Evolutionary conservation across 2,329 filamentous ascomycete genomes (phyloP), one percentile per base, ranked within the genome.

Genomic region (Aspergillus costaricaensis): DNA sequence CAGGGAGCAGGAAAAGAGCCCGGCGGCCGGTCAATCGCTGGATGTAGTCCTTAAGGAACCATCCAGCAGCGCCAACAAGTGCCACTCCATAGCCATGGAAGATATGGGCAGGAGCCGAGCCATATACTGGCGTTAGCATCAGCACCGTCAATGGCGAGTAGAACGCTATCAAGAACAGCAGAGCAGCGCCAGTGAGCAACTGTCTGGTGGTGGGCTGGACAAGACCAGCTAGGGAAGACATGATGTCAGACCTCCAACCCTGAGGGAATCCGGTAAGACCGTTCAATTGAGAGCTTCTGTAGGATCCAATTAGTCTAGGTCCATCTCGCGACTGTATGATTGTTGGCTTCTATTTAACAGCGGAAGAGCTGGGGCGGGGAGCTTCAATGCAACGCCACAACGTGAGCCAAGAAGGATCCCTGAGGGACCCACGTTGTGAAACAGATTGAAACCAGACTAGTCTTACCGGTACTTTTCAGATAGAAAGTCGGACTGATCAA

Each of bases 101-200:
- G 65, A 89, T 81, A 1, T 86, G 84, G 0, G 92, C 82, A 1
- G 94, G 91, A 39, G 96, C 91, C 15, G 88, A 87, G 55, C 95
- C 95, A 76, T 96, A 98, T 10, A 96, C 90, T 2, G 95, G 95
- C 19, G 92, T 91, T 36, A 98, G 82, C 41, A 86, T 88, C 63
- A 92, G 82, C 72, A 91, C 86, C 36, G 78, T 80, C 23, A 80
- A 67, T 32, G 74, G 74, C 5, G 79, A 78, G 62, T 74, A 80
- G 36, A 73, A 69, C 1, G 77, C 77, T 17, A 74, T 70, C 21
- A 81, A 70, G 21, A 75, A 61, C 38, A 79, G 67, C 55, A 80
- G 63, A 27, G 72, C 69, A 30, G 73, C 64, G n/a, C 69, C 72
- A 52, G 62, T 65, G 41, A 58, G 69, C 50, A 71, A 61, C 57